Base-by-base conservation (phyloP, 2,329 filamentous ascomycete species). In the Claviceps humidiphila region DNA sequence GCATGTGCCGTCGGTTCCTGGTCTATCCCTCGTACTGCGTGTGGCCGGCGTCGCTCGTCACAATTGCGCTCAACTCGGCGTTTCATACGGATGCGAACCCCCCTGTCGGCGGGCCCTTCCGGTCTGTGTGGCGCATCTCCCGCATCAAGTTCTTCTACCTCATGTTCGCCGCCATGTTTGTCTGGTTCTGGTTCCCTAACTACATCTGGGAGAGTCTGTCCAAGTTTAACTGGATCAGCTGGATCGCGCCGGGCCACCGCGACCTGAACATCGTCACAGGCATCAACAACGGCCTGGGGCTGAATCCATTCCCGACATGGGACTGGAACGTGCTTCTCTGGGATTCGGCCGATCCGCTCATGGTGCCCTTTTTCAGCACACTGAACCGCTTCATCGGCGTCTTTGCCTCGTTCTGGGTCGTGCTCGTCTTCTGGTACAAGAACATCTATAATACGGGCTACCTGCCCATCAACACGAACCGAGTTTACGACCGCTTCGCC, bases 371-470 rank as follows among this genome's bases (percentile, higher is more conserved):
- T 60, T 76, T 80, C 65, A 77, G 76, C 30, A 82, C 81, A 44
- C 70, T 80, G 51, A 85, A 85, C 63, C 78, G 76, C 22, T 70
- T 82, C 55, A 65, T 81, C 45, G 81, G 81, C 34, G 72, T 77
- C 49, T 70, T 81, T 13, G 56, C 77, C 38, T 76, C 73, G 44
- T 73, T 74, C 58, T 74, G 77, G 66, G 67, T 84, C 14, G 69
- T 80, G 14, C 63, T 77, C 2, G 76, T 67, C 26, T 60, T 85
- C 8, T 82, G 80, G 67, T 85, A 77, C 62, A 74, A 68, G 45
- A 79, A 80, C 51, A 64, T 75, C 1, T 84, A 75, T 67, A 76
- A 78, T 62, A 75, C 73, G 11, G 70, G 73, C 50, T 82, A 78
- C 57, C 64, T 77, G 26, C 72, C 72, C 34, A 74, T 78, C 65